phyloP scores from a whole-genome alignment of 495 filamentous ascomycete genomes.

The Tuber melanosporum region DNA sequence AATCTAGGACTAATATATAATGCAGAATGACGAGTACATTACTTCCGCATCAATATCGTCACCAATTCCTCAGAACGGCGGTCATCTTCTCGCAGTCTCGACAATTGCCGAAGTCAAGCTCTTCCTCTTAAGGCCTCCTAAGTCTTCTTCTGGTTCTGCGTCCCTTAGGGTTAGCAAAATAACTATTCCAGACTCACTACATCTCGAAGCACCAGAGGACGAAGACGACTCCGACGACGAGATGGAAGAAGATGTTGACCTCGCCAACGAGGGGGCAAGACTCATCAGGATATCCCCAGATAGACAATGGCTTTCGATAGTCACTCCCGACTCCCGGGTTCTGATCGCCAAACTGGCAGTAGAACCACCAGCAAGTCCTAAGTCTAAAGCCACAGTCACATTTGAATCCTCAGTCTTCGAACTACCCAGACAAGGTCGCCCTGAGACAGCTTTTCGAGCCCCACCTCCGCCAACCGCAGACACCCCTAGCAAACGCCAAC shows the following conservation, averaged over 20 bases:
- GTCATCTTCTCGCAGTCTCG: constrained; percentile 66
- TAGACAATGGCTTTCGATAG: constrained; percentile 77
- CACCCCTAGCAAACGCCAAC: constrained; percentile 13
- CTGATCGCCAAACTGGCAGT: constrained; percentile 76
- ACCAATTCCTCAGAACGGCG: constrained; percentile 47
- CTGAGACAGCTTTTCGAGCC: constrained; percentile 46
- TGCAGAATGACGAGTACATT: constrained; percentile 66
- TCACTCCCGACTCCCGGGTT: constrained; percentile 91
- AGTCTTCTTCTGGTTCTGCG: constrained; percentile 44
- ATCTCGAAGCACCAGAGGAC: constrained; percentile 23
- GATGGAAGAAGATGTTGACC: constrained; percentile 32
- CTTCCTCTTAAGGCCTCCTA: constrained; percentile 55
- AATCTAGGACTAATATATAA: constrained; percentile 14
- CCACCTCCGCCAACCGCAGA: constrained; percentile 39
- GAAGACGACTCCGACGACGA: constrained; percentile 25
- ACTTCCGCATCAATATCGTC: constrained; percentile 66
- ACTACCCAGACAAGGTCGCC: constrained; percentile 42
- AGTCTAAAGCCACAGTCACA: constrained; percentile 51
- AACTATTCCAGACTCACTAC: constrained; percentile 49
- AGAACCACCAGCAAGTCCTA: constrained; percentile 51
- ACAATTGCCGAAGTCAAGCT: constrained; percentile 71
- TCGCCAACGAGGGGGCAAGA: constrained; percentile 57
- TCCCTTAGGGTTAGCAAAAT: constrained; percentile 63
- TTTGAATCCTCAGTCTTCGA: constrained; percentile 46
- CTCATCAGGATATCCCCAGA: constrained; percentile 65